Percentiles rank a stretch among this genome's conserved stretches.
Evolutionary conservation across 176 grass and related monocot genomes (phyloP).

Genomic region (Eleusine coracana): DNA sequence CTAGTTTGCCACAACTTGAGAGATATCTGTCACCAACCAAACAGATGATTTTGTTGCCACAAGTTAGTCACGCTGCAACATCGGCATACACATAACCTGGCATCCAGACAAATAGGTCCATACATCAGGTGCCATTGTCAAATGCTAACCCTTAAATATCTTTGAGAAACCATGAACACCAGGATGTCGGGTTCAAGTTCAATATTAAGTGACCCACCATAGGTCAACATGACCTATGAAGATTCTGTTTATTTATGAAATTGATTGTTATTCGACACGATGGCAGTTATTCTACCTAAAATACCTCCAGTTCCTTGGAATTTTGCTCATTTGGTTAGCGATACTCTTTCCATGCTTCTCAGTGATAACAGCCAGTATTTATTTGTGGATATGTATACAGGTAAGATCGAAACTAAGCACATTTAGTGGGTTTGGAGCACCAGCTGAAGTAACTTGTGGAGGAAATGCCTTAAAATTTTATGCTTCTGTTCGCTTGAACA

Average conservation of each 20-base stretch:
- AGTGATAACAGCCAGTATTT: not conserved
- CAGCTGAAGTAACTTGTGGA: conserved; percentile 71
- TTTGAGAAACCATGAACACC: not conserved
- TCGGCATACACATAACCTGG: no score
- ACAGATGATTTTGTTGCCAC: no score
- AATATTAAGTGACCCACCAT: not conserved
- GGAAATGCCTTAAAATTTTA: conserved; percentile 86
- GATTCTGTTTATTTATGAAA: no score
- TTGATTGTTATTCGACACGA: no score
- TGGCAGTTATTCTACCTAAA: not conserved
- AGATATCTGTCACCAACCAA: no score
- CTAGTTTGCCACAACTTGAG: no score
- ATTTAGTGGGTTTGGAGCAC: conserved; percentile 71
- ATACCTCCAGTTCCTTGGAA: no score
- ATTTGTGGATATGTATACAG: conserved; percentile 30
- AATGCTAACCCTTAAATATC: no score
- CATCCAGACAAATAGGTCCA: no score
- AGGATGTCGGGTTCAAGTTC: not conserved
- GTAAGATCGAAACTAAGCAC: conserved; percentile 70
- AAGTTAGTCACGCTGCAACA: no score
- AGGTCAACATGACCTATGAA: no score
- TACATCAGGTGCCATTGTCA: no score
- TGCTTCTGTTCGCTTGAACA: conserved; percentile 75
- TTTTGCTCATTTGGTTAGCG: not conserved
- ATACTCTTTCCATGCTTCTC: not conserved